phyloP scores from a whole-genome alignment of 2,329 filamentous ascomycete species.

The Penicillium psychrosexuale region DNA sequence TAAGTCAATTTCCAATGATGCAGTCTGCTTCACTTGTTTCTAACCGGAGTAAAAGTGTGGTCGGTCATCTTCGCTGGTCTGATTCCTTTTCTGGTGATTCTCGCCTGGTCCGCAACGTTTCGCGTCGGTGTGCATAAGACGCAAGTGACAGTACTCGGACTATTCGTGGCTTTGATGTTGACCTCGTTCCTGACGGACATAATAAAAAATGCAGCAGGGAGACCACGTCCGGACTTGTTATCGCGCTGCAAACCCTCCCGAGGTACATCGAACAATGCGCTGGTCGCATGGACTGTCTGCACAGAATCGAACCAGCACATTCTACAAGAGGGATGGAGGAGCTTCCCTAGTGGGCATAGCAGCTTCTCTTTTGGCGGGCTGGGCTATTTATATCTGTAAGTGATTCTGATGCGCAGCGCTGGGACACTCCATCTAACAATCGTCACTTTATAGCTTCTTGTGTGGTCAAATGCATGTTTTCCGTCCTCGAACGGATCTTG shows the following conservation, averaged over 20 bases:
- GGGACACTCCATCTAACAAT: neutral
- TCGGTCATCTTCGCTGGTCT: conserved; percentile 76
- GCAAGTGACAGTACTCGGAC: conserved; percentile 79
- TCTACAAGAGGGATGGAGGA: conserved; percentile 63
- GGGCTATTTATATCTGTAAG: conserved; percentile 55
- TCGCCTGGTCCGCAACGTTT: conserved; percentile 61
- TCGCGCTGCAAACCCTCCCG: conserved; percentile 74
- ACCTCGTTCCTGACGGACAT: conserved; percentile 82
- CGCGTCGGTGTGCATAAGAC: conserved; percentile 71
- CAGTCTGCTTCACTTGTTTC: neutral
- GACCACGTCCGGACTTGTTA: conserved; percentile 81
- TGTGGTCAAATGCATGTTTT: conserved; percentile 59
- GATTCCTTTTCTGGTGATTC: conserved; percentile 65
- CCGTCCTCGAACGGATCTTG: conserved; percentile 56
- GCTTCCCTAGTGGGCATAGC: conserved; percentile 62
- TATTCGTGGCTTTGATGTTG: conserved; percentile 72
- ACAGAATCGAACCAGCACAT: conserved; percentile 53
- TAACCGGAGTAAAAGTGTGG: conserved; percentile 44
- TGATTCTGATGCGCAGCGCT: neutral
- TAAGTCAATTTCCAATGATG: conserved; percentile 41
- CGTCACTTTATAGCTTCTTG: conserved; percentile 37
- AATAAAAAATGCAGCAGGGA: conserved; percentile 82
- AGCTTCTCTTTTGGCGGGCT: conserved; percentile 61
- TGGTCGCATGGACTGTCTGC: conserved; percentile 51
- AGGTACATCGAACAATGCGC: conserved; percentile 53